Evolutionary conservation across 768 basidiomycete species (phyloP).

Genomic region (Nidularia pulvinata): DNA sequence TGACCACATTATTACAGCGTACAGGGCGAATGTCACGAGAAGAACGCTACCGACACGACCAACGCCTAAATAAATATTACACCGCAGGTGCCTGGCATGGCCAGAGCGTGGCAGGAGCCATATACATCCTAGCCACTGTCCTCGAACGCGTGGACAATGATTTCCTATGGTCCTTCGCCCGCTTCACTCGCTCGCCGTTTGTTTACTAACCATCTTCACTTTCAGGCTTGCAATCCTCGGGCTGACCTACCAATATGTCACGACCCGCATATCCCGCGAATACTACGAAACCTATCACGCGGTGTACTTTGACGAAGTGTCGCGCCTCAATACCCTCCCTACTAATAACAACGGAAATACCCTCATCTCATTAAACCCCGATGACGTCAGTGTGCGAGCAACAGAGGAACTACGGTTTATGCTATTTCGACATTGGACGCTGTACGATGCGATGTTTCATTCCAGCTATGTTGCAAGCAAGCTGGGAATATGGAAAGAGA

Average conservation of each 20-base stretch:
- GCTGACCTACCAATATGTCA: slow-evolving; percentile 89
- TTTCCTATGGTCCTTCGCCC: slow-evolving; percentile 92
- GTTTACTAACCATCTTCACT: slow-evolving; percentile 4
- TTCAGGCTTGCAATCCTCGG: slow-evolving; percentile 90
- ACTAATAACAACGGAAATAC: slow-evolving; percentile 28
- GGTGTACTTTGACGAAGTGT: slow-evolving; percentile 90
- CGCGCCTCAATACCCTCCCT: slow-evolving; percentile 82
- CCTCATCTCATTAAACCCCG: slow-evolving; percentile 71
- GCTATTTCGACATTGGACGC: slow-evolving; percentile 95
- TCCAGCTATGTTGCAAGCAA: slow-evolving; percentile 95
- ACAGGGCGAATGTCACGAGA: slow-evolving; percentile 66
- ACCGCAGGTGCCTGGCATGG: slow-evolving; percentile 83
- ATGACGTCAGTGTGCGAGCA: slow-evolving; percentile 80
- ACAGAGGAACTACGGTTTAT: slow-evolving; percentile 93
- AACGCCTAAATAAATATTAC: slow-evolving; percentile 81
- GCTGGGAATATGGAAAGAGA: slow-evolving; percentile 96
- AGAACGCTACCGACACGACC: slow-evolving; percentile 63
- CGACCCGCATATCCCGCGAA: slow-evolving; percentile 84
- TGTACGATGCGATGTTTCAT: slow-evolving; percentile 98
- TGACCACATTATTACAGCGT: slow-evolving; percentile 25
- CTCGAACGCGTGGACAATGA: slow-evolving; percentile 94
- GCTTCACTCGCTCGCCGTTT: too few species aligned
- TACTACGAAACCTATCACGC: slow-evolving; percentile 82
- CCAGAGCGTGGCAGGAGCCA: slow-evolving; percentile 85
- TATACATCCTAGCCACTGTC: slow-evolving; percentile 90